phyloP scores from a whole-genome alignment of 352 stramenopile species.

The Phytophthora pinifolia region DNA sequence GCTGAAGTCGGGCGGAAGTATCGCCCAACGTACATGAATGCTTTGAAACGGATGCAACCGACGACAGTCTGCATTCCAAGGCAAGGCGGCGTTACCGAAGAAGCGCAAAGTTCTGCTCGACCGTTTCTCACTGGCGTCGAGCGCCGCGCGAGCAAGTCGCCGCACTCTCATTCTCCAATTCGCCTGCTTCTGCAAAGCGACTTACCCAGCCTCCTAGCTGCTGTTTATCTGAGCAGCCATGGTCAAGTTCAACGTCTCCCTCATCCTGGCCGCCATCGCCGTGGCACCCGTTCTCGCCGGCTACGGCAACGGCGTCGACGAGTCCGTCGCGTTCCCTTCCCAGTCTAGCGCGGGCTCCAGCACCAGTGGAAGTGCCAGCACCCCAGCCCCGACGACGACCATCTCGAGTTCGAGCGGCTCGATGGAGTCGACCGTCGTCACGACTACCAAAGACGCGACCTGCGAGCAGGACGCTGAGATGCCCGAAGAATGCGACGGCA shows the following conservation, averaged over 20 bases:
- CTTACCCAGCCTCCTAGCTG: conserved; percentile 22
- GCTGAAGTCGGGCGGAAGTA: neutral
- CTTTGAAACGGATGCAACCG: conserved; percentile 10
- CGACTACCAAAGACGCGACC: neutral
- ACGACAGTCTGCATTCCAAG: neutral
- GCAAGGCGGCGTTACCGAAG: neutral
- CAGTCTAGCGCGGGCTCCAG: conserved; percentile 3
- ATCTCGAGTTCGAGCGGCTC: neutral
- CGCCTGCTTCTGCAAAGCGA: conserved; percentile 28
- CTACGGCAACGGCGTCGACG: neutral
- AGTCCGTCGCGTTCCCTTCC: conserved; percentile 8
- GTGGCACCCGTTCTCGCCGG: conserved; percentile 15
- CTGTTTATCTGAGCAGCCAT: conserved; percentile 23
- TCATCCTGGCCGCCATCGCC: conserved; percentile 24
- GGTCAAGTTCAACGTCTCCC: conserved; percentile 39
- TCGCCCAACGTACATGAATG: conserved; percentile 1
- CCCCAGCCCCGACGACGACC: neutral
- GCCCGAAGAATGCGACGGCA: conserved; percentile 28
- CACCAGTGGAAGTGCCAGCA: conserved; percentile 3
- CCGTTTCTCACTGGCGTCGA: neutral
- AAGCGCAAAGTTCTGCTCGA: neutral
- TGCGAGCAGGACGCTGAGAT: conserved; percentile 25
- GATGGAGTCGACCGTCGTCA: neutral
- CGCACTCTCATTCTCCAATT: conserved; percentile 31
- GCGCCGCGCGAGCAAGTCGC: neutral